Evolutionary conservation across 1,284 basidiomycete genomes (phyloP), one percentile per base, ranked within the genome.

Genomic region (Irpex sp.): DNA sequence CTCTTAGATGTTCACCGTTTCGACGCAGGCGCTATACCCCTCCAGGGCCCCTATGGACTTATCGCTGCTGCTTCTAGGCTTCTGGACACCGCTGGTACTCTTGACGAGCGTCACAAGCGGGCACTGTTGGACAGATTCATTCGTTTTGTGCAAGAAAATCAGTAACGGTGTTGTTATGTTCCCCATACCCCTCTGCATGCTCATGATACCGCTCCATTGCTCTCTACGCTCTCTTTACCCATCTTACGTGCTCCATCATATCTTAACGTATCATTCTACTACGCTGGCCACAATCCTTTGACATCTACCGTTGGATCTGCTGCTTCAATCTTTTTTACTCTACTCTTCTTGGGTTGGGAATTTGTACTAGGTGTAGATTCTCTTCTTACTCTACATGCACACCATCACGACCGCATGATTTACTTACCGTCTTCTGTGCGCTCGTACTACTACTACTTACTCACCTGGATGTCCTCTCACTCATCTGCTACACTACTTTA

Each of bases 31-130:
- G 78, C 82, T 52, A 90, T 91, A 56, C 85, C 88, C 6, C 82
- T 91, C 56, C 86, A 91, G 62, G 89, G 89, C 18, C 81, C 86
- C 10, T 79, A 77, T 45, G 88, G 89, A 21, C 82, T 91, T 54
- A 76, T 90, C 33, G 70, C 77, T 35, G 82, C 81, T 57, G 85
- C 89, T 5, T 83, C 85, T 67, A 78, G 79, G 54, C 76, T 91
- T 51, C 77, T 91, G 58, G 75, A 77, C 57, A 75, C 81, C 36
- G 70, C 74, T 18, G 78, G 79, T 21, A 74, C 75, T 63, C 60
- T 80, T 48, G 74, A 77, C 53, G 79, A 83, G 51, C 78, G 74
- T 57, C 82, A 82, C 68, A 79, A 77, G 64, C 75, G 73, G 23
- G 68, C 69, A 49, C 76, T 91, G 58, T 72, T 90, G 70, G 82